These are phyloP conservation scores for Phaeosphaeria sp. DNA, from an alignment of 2,329 filamentous ascomycete species.

Conservation along the genomic window DNA sequence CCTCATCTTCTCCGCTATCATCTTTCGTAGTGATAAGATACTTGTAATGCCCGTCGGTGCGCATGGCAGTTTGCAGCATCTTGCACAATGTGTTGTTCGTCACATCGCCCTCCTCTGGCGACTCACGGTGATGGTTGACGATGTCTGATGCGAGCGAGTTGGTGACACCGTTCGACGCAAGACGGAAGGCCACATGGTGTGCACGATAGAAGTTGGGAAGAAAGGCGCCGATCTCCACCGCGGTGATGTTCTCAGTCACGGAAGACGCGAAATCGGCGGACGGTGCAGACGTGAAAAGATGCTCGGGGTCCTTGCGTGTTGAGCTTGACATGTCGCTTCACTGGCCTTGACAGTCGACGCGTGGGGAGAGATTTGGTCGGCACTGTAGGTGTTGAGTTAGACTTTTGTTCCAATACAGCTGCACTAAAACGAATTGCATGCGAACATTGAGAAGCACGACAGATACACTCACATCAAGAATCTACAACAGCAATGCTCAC, in stretches of 20 bases:
- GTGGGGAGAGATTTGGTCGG: no score
- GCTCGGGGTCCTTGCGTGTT: neutral
- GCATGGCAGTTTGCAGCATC: constrained; percentile 2
- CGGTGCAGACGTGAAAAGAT: neutral
- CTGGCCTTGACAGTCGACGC: no score
- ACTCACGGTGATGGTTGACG: constrained; percentile 4
- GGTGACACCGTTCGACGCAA: constrained; percentile 7
- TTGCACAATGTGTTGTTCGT: constrained; percentile 1
- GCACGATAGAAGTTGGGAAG: constrained; percentile 8
- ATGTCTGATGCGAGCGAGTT: neutral
- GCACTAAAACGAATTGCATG: no score
- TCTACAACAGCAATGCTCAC: no score
- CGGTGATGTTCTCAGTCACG: neutral
- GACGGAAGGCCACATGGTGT: constrained; percentile 6
- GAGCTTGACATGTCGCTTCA: no score
- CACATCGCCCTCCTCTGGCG: neutral
- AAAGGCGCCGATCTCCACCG: neutral
- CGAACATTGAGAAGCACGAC: no score
- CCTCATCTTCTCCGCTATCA: no score
- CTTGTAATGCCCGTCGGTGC: neutral
- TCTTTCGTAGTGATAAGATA: neutral
- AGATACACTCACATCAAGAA: no score
- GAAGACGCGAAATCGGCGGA: neutral
- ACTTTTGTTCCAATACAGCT: no score
- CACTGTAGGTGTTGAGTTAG: no score